Evolutionary conservation across 2,329 filamentous ascomycete species (phyloP).

Genomic region (Aspergillus japonicus): DNA sequence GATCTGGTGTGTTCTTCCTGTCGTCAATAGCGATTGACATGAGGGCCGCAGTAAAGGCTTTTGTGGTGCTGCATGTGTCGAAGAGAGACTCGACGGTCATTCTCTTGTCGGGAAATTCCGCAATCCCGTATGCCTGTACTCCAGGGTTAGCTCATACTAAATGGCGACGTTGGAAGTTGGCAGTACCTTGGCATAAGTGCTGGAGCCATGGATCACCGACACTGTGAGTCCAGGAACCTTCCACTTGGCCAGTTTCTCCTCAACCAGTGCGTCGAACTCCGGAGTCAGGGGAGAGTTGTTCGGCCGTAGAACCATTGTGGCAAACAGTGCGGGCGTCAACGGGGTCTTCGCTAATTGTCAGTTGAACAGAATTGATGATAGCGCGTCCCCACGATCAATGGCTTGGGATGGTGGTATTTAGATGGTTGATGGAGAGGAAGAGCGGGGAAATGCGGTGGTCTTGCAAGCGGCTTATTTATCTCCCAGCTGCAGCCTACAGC

Average conservation of each 20-base stretch:
- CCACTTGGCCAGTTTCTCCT: conserved; percentile 25
- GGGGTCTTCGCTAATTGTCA: too few species aligned
- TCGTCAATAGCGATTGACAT: conserved; percentile 24
- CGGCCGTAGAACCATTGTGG: conserved; percentile 6
- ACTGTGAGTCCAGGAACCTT: conserved; percentile 33
- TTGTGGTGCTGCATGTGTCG: conserved; percentile 28
- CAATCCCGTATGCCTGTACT: background rate
- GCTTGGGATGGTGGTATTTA: too few species aligned
- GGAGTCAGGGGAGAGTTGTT: conserved; percentile 13
- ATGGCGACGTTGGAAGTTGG: background rate
- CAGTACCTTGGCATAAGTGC: conserved; percentile 27
- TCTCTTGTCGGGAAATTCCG: background rate
- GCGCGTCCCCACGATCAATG: too few species aligned
- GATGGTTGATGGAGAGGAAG: too few species aligned
- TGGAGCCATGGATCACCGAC: conserved; percentile 26
- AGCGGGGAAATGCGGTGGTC: too few species aligned
- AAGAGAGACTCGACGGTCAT: conserved; percentile 18
- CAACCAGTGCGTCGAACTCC: conserved; percentile 21
- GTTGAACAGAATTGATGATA: too few species aligned
- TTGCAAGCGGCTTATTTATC: too few species aligned
- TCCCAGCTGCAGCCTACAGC: too few species aligned
- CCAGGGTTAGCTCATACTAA: background rate
- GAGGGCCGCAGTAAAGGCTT: conserved; percentile 28
- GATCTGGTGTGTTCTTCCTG: conserved; percentile 11
- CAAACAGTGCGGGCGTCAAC: background rate